Evolutionary conservation across 2,329 filamentous ascomycete genomes (phyloP).

Genomic region (Cladophialophora chaetospira): DNA sequence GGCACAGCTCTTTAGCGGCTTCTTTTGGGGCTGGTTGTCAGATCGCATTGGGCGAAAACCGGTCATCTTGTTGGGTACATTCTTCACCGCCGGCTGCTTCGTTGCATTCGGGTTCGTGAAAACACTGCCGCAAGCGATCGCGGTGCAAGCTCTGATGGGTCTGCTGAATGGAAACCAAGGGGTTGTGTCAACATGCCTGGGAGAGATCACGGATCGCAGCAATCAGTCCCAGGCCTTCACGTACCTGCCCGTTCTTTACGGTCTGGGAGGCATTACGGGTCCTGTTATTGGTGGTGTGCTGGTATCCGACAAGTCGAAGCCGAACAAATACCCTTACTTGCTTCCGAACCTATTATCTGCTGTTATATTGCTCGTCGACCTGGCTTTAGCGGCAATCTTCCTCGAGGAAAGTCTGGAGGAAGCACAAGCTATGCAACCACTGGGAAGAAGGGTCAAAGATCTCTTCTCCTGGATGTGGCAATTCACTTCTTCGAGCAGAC

Average conservation of each 20-base stretch:
- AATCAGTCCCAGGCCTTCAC: conserved; percentile 94
- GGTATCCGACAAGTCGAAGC: conserved; percentile 59
- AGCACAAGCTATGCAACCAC: conserved; percentile 61
- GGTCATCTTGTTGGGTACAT: conserved; percentile 77
- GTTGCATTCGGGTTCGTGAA: conserved; percentile 82
- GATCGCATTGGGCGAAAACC: conserved; percentile 80
- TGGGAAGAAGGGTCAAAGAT: conserved; percentile 60
- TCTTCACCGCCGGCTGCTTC: conserved; percentile 81
- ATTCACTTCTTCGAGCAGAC: conserved; percentile 60
- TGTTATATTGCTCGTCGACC: conserved; percentile 68
- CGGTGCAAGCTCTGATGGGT: conserved; percentile 89
- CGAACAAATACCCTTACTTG: conserved; percentile 75
- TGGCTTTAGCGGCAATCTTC: conserved; percentile 74
- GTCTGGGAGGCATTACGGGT: conserved; percentile 87
- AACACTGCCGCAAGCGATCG: conserved; percentile 77
- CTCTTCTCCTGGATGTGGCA: conserved; percentile 72
- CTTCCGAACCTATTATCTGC: conserved; percentile 81
- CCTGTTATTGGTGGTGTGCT: conserved; percentile 87
- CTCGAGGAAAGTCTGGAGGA: conserved; percentile 83
- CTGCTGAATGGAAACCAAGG: conserved; percentile 93
- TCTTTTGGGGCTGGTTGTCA: conserved; percentile 84
- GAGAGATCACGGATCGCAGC: conserved; percentile 90
- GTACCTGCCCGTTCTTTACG: conserved; percentile 95
- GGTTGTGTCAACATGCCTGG: conserved; percentile 88
- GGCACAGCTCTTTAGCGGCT: conserved; percentile 89